Evolutionary conservation across 148 eudicot species (phyloP).

Genomic region (Rhododendron kiyosumense): DNA sequence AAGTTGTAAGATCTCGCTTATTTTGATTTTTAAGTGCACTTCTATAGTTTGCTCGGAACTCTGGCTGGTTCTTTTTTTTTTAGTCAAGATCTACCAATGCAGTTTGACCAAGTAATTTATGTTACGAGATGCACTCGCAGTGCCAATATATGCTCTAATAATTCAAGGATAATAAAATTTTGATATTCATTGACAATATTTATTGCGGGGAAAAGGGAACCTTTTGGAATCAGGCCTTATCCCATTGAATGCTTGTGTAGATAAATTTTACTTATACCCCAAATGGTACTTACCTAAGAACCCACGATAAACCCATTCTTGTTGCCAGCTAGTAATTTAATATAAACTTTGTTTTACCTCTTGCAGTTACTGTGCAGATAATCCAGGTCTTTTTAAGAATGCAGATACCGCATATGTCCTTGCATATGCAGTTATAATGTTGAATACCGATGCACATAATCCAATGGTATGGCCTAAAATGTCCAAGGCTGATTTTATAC

Average conservation of each 20-base stretch:
- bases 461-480: constrained; percentile 96
- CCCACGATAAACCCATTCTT: constrained; percentile 2
- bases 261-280: not conserved
- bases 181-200: not conserved
- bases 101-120: not conserved
- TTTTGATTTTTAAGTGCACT: not conserved
- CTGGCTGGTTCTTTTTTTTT: not conserved
- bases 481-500: constrained; percentile 90
- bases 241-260: not conserved
- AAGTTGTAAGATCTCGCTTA: not conserved
- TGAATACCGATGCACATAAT: constrained; percentile 98
- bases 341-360: constrained; percentile 15
- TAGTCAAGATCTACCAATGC: not conserved
- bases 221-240: not conserved
- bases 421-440: constrained; percentile 98
- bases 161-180: not conserved
- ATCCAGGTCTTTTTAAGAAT: constrained; percentile 91
- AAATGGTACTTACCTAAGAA: not conserved
- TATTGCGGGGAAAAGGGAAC: not conserved
- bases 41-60: not conserved
- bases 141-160: not conserved
- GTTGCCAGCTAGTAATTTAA: constrained; percentile 8
- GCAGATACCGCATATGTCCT: constrained; percentile 99
- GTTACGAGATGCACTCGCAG: not conserved
- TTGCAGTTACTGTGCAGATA: constrained; percentile 94